A percentile compares a stretch with the other conserved stretches of the same genome.
These are phyloP conservation scores for Galium porrigens DNA, from an alignment of 305 asterid species.

Conservation along the genomic window DNA sequence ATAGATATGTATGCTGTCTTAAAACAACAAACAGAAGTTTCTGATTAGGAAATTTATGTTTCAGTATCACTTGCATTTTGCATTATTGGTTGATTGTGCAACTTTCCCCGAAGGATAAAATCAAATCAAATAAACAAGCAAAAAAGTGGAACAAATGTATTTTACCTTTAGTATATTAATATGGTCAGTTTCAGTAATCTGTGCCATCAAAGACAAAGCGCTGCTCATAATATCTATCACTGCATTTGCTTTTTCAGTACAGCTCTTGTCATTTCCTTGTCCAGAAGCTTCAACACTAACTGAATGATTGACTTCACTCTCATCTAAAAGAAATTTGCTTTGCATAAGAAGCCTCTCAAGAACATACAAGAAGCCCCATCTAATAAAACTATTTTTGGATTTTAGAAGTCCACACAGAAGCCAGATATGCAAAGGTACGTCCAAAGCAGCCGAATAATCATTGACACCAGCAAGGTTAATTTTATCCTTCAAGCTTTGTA, in stretches of 20 bases:
- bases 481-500: conserved; percentile 61
- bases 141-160: conserved; percentile 5
- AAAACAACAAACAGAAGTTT: not conserved
- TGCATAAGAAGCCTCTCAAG: conserved; percentile 94
- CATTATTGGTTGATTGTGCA: not conserved
- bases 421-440: conserved; percentile 83
- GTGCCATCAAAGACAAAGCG: conserved; percentile 91
- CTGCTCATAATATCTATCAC: conserved; percentile 85
- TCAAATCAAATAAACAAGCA: not conserved
- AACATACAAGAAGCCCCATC: conserved; percentile 81
- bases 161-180: conserved; percentile 84
- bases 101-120: not conserved
- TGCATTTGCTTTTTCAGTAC: conserved; percentile 84
- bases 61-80: not conserved
- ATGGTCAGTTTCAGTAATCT: conserved; percentile 81
- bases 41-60: not conserved
- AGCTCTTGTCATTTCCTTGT: conserved; percentile 36
- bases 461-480: conserved; percentile 60
- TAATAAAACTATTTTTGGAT: conserved; percentile 51
- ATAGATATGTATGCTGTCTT: not conserved
- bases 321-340: conserved; percentile 89
- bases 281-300: conserved; percentile 40
- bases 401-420: conserved; percentile 90
- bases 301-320: conserved; percentile 66
- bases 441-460: conserved; percentile 59